Conservation (phyloP, 1,284 basidiomycete species). For the Peniophora sp. region DNA sequence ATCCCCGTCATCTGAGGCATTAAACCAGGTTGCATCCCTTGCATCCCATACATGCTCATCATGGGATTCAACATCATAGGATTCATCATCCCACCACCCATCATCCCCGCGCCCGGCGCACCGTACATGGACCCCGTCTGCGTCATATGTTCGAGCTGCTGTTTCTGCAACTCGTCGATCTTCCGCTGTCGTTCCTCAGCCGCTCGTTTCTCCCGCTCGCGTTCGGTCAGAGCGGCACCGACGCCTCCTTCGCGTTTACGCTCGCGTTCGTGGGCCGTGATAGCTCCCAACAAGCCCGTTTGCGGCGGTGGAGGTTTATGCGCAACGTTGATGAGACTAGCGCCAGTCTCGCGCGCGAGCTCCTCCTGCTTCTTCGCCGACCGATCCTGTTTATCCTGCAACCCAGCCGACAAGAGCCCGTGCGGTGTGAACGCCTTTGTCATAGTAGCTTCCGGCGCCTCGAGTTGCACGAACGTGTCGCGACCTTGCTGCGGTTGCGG, state of each 20-base stretch:
- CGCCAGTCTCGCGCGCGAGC: slow-evolving; percentile 83
- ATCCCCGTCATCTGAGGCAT: slow-evolving; percentile 29
- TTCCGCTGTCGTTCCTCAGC: slow-evolving; percentile 91
- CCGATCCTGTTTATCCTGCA: slow-evolving; percentile 92
- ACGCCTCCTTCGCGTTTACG: slow-evolving; percentile 91
- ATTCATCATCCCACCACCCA: slow-evolving; percentile 56
- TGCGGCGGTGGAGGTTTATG: slow-evolving; percentile 93
- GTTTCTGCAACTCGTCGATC: slow-evolving; percentile 82
- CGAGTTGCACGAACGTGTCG: slow-evolving; percentile 81
- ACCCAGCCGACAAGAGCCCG: slow-evolving; percentile 87
- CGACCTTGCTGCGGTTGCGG: slow-evolving; percentile 30
- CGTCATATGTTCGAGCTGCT: slow-evolving; percentile 84
- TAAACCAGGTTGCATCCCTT: slow-evolving; percentile 19
- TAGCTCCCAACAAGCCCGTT: slow-evolving; percentile 91
- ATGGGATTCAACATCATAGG: slow-evolving; percentile 54
- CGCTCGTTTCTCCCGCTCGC: slow-evolving; percentile 85
- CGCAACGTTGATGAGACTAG: slow-evolving; percentile 88
- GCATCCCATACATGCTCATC: slow-evolving; percentile 44
- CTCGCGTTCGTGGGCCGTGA: slow-evolving; percentile 92
- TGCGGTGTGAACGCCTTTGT: slow-evolving; percentile 93
- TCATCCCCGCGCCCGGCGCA: slow-evolving; percentile 22
- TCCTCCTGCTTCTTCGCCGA: slow-evolving; percentile 95
- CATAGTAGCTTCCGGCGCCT: slow-evolving; percentile 65
- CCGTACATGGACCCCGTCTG: slow-evolving; percentile 69
- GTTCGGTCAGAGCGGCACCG: slow-evolving; percentile 89